phyloP scores from a whole-genome alignment of 805 yeast genomes.

The Deakozyma indianensis region DNA sequence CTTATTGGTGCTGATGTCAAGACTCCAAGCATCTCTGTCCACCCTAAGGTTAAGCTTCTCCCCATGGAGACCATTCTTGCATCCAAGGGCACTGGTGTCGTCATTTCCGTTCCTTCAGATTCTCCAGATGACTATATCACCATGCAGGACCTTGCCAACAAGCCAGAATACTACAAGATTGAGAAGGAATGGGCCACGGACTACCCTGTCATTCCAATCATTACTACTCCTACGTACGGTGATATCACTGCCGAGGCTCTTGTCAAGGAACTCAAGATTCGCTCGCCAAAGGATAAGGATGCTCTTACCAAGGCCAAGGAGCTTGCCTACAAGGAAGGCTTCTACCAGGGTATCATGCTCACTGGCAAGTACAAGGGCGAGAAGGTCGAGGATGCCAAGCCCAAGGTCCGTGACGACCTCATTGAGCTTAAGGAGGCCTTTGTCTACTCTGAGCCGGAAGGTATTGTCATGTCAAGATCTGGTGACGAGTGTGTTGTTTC shows the following conservation, averaged over 20 bases:
- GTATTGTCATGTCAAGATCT: constrained; percentile 77
- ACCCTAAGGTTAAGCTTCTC: constrained; percentile 60
- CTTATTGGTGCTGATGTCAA: constrained; percentile 76
- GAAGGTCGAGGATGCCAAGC: constrained; percentile 82
- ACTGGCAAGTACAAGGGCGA: constrained; percentile 77
- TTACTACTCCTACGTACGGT: constrained; percentile 77
- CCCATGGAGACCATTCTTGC: constrained; percentile 98
- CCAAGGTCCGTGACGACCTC: constrained; percentile 71
- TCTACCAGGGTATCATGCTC: constrained; percentile 72
- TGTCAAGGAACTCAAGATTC: constrained; percentile 77
- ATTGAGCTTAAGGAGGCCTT: constrained; percentile 69
- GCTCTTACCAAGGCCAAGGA: constrained; percentile 89
- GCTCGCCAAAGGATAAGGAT: constrained; percentile 82
- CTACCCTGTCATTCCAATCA: constrained; percentile 52
- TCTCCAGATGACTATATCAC: constrained; percentile 96
- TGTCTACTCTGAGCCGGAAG: constrained; percentile 90
- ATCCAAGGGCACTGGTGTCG: constrained; percentile 96
- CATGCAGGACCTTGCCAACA: constrained; percentile 65
- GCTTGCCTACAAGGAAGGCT: constrained; percentile 91
- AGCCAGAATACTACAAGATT: constrained; percentile 81
- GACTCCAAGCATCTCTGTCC: constrained; percentile 61
- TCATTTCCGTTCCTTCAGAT: constrained; percentile 97
- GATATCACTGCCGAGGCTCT: constrained; percentile 72
- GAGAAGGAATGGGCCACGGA: constrained; percentile 73
- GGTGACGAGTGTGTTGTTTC: constrained; percentile 96